Conservation (phyloP, 495 filamentous ascomycete species). For the Bacidia gigantensis region DNA sequence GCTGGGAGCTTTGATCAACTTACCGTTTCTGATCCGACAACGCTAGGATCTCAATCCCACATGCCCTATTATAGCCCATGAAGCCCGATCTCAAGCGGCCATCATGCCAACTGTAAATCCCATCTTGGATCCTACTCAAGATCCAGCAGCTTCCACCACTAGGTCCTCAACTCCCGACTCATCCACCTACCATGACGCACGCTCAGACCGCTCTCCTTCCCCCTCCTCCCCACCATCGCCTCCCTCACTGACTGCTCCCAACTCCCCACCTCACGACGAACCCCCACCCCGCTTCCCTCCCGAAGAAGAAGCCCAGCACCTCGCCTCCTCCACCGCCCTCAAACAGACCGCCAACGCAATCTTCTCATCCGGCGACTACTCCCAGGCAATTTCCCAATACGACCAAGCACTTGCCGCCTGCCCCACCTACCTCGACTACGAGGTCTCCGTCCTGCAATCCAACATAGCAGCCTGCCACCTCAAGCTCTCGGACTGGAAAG, state of each 20-base stretch:
- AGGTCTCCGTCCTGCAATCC: slow-evolving; percentile 71
- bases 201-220: not conserved
- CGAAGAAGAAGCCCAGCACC: slow-evolving; percentile 26
- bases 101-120: not conserved
- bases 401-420: slow-evolving; percentile 69
- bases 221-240: not conserved
- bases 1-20: slow-evolving; percentile 4
- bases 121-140: not conserved
- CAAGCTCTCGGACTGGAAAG: slow-evolving; percentile 78
- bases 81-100: not conserved
- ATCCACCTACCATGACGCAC: not conserved
- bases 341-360: slow-evolving; percentile 68
- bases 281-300: slow-evolving; percentile 38
- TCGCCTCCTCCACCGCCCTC: slow-evolving; percentile 57
- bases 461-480: slow-evolving; percentile 88
- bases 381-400: slow-evolving; percentile 80
- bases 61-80: too few relatives aligned
- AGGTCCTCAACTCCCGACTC: not conserved
- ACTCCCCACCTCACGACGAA: not conserved
- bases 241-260: not conserved
- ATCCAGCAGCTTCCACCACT: not conserved
- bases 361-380: slow-evolving; percentile 58
- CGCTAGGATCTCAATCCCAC: not conserved
- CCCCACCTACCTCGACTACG: slow-evolving; percentile 80
- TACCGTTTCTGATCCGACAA: not conserved